Evolutionary conservation across 441 rosid genomes (phyloP).

Genomic region (Gossypium laxum): DNA sequence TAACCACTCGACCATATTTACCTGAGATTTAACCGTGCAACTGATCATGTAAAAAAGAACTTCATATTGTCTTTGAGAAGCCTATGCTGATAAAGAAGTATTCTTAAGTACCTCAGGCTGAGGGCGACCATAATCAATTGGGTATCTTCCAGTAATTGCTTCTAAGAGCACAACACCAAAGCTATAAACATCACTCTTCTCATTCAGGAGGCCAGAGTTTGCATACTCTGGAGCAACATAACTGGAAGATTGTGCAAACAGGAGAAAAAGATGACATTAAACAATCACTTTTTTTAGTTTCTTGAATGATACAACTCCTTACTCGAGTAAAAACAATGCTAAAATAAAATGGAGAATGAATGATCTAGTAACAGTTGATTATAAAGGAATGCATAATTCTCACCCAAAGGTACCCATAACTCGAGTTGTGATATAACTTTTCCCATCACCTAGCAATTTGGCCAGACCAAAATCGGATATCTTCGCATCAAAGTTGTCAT

Average conservation of each 20-base stretch:
- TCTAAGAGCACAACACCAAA: constrained; percentile 73
- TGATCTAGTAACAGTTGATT: background rate
- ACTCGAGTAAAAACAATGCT: constrained; percentile 2
- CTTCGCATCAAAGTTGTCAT: constrained; percentile 56
- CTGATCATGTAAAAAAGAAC: constrained; percentile 4
- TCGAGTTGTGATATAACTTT: constrained; percentile 55
- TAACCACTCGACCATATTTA: constrained; percentile 71
- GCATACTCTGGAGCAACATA: constrained; percentile 96
- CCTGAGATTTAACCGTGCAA: constrained; percentile 31
- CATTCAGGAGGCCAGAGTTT: constrained; percentile 74
- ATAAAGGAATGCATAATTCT: constrained; percentile 19
- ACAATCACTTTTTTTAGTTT: background rate
- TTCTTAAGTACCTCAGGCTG: constrained; percentile 56
- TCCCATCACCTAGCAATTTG: constrained; percentile 64
- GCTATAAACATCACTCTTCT: constrained; percentile 75
- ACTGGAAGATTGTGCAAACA: constrained; percentile 27
- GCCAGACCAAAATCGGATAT: constrained; percentile 73
- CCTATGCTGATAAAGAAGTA: constrained; percentile 4
- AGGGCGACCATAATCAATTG: constrained; percentile 76
- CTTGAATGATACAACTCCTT: constrained; percentile 8
- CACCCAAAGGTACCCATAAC: constrained; percentile 79
- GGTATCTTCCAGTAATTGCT: constrained; percentile 94
- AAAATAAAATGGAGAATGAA: background rate
- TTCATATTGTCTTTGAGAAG: background rate
- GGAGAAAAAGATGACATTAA: background rate